Base-by-base conservation (phyloP, 2,329 filamentous ascomycete genomes). In the Penicillium frequentans region DNA sequence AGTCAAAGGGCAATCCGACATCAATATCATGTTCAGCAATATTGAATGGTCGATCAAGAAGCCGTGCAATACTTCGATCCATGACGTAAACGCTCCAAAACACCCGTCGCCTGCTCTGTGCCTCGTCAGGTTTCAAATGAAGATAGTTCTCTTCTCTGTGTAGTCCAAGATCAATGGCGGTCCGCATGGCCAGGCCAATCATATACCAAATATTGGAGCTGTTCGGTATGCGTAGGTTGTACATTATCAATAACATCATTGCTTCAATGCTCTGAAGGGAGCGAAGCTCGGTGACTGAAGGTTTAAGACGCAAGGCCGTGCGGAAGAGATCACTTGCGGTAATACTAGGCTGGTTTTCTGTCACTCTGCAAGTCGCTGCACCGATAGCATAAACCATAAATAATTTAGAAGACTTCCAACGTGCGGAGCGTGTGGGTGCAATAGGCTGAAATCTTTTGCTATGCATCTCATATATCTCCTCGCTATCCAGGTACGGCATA, bases 21-120 rank as follows among this genome's bases (percentile, higher is more conserved):
- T 70, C 69, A 37, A 71, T 71, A 14, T 71, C 69, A 39, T 68
- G 60, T 26, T 72, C 69, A 0, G 67, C 61, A 31, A 72, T 70
- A 45, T 68, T 68, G 21, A 70, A 65, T 6, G 70, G 70, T 14
- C 69, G 64, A 5, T 68, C 70, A 0, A 71, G 58, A 1, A 69
- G 68, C 44, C 68, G 62, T 2, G 67, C 61, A 19, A 67, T 63
- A 11, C 64, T 65, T 21, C 69, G 53, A 33, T 72, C 70, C 8
- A 71, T 61, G 13, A 69, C 54, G 33, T 72, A 71, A 8, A 68
- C 64, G 39, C 64, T 66, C 70, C 69, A 72, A 57, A 72, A 72
- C 1, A 70, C 48, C 9, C 69, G 55, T 13, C 64, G 64, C 1
- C 59, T 59, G 23, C 50, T 29, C 35, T 64, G 56, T 0, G 60